phyloP scores from a whole-genome alignment of 2,329 filamentous ascomycete species.

The Colletotrichum sp. region DNA sequence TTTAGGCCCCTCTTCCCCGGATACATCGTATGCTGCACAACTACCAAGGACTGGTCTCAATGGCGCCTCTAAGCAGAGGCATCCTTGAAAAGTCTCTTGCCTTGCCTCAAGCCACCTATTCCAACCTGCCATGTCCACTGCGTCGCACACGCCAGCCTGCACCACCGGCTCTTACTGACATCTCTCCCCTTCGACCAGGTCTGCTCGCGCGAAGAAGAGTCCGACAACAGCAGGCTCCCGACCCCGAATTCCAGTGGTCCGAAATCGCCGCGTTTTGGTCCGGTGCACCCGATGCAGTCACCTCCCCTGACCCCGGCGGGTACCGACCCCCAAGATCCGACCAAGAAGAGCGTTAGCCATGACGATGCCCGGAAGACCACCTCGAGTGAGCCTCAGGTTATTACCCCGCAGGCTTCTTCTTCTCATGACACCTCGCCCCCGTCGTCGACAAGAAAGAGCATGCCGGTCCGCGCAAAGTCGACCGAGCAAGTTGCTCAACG shows the following conservation, averaged over 20 bases:
- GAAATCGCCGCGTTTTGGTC: conserved; percentile 71
- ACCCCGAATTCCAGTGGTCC: conserved; percentile 69
- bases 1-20: neutral
- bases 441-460: conserved; percentile 42
- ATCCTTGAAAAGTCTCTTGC: neutral
- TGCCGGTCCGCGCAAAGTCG: conserved; percentile 47
- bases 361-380: conserved; percentile 35
- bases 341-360: conserved; percentile 33
- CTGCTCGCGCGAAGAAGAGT: conserved; percentile 64
- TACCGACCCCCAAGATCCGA: conserved; percentile 55
- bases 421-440: conserved; percentile 57
- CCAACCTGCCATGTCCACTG: neutral
- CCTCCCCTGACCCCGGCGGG: conserved; percentile 89
- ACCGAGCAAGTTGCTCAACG: conserved; percentile 46
- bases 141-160: conserved; percentile 9
- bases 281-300: conserved; percentile 78
- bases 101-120: neutral
- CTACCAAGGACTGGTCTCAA: neutral
- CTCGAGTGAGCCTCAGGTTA: conserved; percentile 49
- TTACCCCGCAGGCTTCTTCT: conserved; percentile 72
- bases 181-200: conserved; percentile 47
- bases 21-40: neutral
- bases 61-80: conserved; percentile 4
- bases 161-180: conserved; percentile 28
- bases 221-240: conserved; percentile 66